Percentiles rank a stretch among this genome's conserved stretches.
Evolutionary conservation across 306 rosid genomes (phyloP).

Genomic region (Trichosanthes truncata): DNA sequence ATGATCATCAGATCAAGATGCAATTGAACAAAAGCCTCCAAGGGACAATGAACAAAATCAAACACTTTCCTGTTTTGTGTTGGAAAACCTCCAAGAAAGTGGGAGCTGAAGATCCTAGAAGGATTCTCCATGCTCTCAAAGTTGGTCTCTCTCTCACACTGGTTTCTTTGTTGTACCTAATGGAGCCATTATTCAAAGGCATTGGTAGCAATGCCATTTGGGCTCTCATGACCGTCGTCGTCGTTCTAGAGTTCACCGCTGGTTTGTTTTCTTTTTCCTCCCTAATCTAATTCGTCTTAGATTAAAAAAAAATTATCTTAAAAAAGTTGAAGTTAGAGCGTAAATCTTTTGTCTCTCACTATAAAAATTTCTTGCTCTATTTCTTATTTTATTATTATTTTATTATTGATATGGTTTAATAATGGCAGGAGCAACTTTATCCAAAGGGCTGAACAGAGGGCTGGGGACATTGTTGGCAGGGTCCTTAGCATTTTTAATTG

Average conservation of each 20-base stretch:
- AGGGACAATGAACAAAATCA: constrained; percentile 30
- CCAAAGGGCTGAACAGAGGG: constrained; percentile 98
- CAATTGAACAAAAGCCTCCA: constrained; percentile 28
- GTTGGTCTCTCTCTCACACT: constrained; percentile 71
- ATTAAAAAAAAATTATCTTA: too few relatives aligned
- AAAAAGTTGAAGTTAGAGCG: too few relatives aligned
- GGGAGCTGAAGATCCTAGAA: constrained; percentile 81
- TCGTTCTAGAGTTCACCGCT: constrained; percentile 92
- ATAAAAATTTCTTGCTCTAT: background rate
- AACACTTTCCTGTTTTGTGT: constrained; percentile 25
- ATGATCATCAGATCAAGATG: constrained; percentile 21
- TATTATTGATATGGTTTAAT: background rate
- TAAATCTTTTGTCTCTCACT: too few relatives aligned
- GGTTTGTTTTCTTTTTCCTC: constrained; percentile 22
- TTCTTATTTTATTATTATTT: too few relatives aligned
- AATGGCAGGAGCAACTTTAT: constrained; percentile 73
- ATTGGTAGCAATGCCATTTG: constrained; percentile 74
- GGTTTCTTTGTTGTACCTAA: constrained; percentile 62
- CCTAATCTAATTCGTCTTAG: background rate
- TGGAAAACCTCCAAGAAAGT: constrained; percentile 54
- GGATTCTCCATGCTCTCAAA: constrained; percentile 71
- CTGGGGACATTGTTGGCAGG: constrained; percentile 84
- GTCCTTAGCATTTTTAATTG: constrained; percentile 58
- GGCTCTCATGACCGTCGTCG: constrained; percentile 97
- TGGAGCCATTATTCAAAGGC: constrained; percentile 53